Evolutionary conservation across 495 filamentous ascomycete species (phyloP).

Genomic region (Trichoderma asperelloides): DNA sequence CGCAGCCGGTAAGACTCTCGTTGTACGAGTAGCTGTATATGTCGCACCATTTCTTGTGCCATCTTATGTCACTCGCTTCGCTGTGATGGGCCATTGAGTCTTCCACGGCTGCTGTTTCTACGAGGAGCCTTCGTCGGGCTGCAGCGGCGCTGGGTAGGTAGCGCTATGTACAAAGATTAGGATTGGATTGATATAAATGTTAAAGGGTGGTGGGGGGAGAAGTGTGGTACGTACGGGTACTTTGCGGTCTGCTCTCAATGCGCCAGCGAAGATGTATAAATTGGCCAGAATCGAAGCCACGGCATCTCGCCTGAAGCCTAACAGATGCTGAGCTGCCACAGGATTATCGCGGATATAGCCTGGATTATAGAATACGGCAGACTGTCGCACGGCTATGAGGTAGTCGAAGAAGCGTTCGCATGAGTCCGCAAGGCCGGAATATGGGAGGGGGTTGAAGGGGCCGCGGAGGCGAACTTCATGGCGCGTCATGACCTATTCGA

Average conservation of each 20-base stretch:
- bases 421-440: constrained; percentile 43
- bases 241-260: constrained; percentile 37
- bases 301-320: constrained; percentile 43
- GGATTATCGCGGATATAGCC: constrained; percentile 33
- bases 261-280: constrained; percentile 47
- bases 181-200: neutral
- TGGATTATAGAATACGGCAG: constrained; percentile 48
- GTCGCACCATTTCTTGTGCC: constrained; percentile 22
- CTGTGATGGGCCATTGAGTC: constrained; percentile 20
- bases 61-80: constrained; percentile 9
- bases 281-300: constrained; percentile 50
- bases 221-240: constrained; percentile 29
- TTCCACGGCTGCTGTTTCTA: constrained; percentile 40
- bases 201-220: neutral
- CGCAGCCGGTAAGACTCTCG: constrained; percentile 47
- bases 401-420: constrained; percentile 51
- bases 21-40: constrained; percentile 32
- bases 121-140: constrained; percentile 40
- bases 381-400: constrained; percentile 47
- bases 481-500: constrained; percentile 35
- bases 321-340: constrained; percentile 32
- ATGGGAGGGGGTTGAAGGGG: constrained; percentile 47
- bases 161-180: constrained; percentile 14
- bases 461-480: constrained; percentile 50
- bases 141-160: constrained; percentile 47